These are phyloP conservation scores for Suillus bovinus DNA, from an alignment of 768 basidiomycete species.

Conservation along the genomic window DNA sequence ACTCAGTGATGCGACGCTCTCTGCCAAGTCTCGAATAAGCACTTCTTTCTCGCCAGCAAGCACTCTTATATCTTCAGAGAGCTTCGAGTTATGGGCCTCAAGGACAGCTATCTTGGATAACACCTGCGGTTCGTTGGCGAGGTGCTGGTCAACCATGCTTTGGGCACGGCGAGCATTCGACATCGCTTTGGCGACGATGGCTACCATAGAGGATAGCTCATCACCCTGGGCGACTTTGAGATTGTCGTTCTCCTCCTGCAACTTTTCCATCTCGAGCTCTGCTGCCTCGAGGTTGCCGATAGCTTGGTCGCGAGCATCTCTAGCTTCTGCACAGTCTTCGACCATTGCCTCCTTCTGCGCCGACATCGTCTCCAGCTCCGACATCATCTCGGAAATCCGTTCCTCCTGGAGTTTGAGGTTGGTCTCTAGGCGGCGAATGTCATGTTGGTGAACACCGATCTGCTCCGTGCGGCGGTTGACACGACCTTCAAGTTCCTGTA, in stretches of 20 bases:
- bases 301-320: slow-evolving; percentile 71
- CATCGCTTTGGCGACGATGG: slow-evolving; percentile 39
- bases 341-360: slow-evolving; percentile 80
- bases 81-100: slow-evolving; percentile 17
- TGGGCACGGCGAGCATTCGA: slow-evolving; percentile 29
- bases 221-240: slow-evolving; percentile 29
- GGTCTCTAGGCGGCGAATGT: slow-evolving; percentile 73
- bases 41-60: slow-evolving; percentile 11
- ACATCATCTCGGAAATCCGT: slow-evolving; percentile 64
- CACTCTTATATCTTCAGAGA: slow-evolving; percentile 17
- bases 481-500: slow-evolving; percentile 67
- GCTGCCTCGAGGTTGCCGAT: slow-evolving; percentile 53
- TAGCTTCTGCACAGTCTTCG: slow-evolving; percentile 78
- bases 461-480: slow-evolving; percentile 69
- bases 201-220: slow-evolving; percentile 39
- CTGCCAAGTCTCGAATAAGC: neutral
- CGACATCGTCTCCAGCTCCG: slow-evolving; percentile 63
- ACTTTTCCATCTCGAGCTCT: slow-evolving; percentile 60
- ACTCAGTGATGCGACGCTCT: slow-evolving; percentile 5
- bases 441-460: slow-evolving; percentile 78
- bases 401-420: slow-evolving; percentile 78
- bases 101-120: slow-evolving; percentile 16
- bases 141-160: slow-evolving; percentile 5
- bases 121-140: neutral
- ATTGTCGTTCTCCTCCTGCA: slow-evolving; percentile 30